phyloP scores from a whole-genome alignment of 1,139 yeast genomes.

The Debaryomyces sp. region DNA sequence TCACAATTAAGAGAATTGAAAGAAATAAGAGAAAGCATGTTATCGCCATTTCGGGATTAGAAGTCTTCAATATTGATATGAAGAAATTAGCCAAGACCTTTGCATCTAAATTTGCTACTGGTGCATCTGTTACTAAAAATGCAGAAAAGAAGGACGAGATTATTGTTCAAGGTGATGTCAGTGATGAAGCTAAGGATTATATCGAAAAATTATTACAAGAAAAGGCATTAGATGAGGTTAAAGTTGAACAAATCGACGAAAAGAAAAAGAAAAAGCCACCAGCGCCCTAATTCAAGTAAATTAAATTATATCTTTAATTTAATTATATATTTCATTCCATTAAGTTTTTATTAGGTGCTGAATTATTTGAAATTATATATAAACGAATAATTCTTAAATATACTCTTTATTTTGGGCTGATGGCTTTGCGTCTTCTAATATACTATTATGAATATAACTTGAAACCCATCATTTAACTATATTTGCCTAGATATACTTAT shows the following conservation, averaged over 20 bases:
- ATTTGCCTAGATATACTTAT: too few species aligned
- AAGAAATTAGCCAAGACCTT: constrained; percentile 90
- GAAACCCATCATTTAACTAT: too few species aligned
- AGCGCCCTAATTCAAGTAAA: constrained; percentile 10
- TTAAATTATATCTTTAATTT: neutral
- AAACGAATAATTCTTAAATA: neutral
- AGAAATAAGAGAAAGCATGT: constrained; percentile 89
- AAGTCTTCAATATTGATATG: constrained; percentile 84
- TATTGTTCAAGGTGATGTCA: constrained; percentile 92
- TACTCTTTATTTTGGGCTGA: neutral
- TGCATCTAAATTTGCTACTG: constrained; percentile 95
- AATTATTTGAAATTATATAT: neutral
- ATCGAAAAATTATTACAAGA: constrained; percentile 73
- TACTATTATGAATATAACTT: too few species aligned
- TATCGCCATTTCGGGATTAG: constrained; percentile 84
- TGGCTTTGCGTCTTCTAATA: too few species aligned
- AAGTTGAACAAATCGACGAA: constrained; percentile 84
- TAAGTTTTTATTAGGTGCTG: neutral
- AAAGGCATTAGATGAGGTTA: constrained; percentile 80
- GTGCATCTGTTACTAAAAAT: constrained; percentile 91
- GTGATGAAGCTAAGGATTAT: constrained; percentile 85
- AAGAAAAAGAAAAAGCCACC: constrained; percentile 70
- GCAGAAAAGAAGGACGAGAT: constrained; percentile 93
- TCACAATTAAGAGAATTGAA: constrained; percentile 82
- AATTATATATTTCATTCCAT: neutral